Evolutionary conservation across 208 protist genomes (phyloP).

Genomic region (Balamuthia mandrillaris): DNA sequence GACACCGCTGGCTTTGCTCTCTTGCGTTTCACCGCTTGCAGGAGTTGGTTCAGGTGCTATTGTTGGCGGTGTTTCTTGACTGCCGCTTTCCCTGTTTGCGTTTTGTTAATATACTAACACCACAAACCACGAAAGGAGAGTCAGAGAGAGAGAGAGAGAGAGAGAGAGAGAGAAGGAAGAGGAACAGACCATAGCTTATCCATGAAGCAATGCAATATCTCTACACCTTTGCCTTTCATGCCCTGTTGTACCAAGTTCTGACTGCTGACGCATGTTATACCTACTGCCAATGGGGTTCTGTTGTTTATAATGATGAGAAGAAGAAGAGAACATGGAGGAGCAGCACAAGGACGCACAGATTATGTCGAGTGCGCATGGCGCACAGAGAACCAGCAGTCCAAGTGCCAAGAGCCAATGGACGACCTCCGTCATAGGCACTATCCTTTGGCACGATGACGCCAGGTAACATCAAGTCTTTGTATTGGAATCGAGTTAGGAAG

Average conservation of each 20-base stretch:
- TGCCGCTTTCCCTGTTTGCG: too few relatives aligned
- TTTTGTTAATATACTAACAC: too few relatives aligned
- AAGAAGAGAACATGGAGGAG: neutral
- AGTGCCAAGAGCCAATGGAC: neutral
- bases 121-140: too few relatives aligned
- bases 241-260: neutral
- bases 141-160: too few relatives aligned
- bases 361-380: neutral
- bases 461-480: slow-evolving; percentile 7
- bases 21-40: neutral
- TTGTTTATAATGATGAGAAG: neutral
- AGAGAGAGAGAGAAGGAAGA: too few relatives aligned
- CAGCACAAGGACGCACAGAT: neutral
- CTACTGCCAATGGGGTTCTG: neutral
- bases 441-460: neutral
- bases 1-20: neutral
- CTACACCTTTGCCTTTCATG: neutral
- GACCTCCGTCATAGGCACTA: neutral
- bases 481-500: too few relatives aligned
- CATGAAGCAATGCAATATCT: neutral
- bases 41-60: neutral
- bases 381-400: neutral
- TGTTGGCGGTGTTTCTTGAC: neutral
- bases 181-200: neutral
- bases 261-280: neutral